phyloP scores from a whole-genome alignment of 2,329 filamentous ascomycete species.

The Aureobasidium melanogenum region DNA sequence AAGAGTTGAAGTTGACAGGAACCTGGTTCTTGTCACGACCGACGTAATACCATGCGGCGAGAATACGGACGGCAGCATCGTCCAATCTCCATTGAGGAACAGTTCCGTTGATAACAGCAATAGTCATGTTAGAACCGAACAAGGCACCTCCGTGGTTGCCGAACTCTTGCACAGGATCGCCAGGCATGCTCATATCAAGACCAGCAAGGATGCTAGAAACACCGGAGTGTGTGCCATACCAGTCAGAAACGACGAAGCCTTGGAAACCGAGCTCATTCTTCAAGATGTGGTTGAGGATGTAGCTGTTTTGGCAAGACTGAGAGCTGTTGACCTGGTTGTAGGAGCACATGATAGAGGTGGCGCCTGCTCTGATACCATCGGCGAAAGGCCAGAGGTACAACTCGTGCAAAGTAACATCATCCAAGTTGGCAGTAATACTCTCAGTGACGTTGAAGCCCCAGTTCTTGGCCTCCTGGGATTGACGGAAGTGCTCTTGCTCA shows the following conservation, averaged over 20 bases:
- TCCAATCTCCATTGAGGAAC: constrained; percentile 29
- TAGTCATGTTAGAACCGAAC: constrained; percentile 21
- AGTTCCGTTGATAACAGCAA: constrained; percentile 21
- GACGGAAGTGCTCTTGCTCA: constrained; percentile 47
- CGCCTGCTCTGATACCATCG: constrained; percentile 50
- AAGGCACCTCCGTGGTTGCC: constrained; percentile 16
- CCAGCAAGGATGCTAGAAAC: constrained; percentile 52
- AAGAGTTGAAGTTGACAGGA: constrained; percentile 37
- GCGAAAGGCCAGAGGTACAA: constrained; percentile 57
- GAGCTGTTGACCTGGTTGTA: constrained; percentile 68
- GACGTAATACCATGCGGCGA: constrained; percentile 42
- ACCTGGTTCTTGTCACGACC: constrained; percentile 42
- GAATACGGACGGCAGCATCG: constrained; percentile 36
- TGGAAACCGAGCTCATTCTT: constrained; percentile 65
- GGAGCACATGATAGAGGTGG: constrained; percentile 52
- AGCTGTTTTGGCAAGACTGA: constrained; percentile 52
- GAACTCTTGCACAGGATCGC: constrained; percentile 24
- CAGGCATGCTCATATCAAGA: constrained; percentile 60
- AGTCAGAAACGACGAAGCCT: constrained; percentile 59
- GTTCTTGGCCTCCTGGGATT: constrained; percentile 24
- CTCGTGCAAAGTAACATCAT: constrained; percentile 46
- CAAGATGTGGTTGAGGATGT: constrained; percentile 56
- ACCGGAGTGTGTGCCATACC: constrained; percentile 55
- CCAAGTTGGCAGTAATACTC: constrained; percentile 52
- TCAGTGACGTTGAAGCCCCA: constrained; percentile 38